Percentiles rank a stretch among this genome's conserved stretches.
phyloP scores from a whole-genome alignment of 2,329 filamentous ascomycete species.

The Fusarium begoniae region DNA sequence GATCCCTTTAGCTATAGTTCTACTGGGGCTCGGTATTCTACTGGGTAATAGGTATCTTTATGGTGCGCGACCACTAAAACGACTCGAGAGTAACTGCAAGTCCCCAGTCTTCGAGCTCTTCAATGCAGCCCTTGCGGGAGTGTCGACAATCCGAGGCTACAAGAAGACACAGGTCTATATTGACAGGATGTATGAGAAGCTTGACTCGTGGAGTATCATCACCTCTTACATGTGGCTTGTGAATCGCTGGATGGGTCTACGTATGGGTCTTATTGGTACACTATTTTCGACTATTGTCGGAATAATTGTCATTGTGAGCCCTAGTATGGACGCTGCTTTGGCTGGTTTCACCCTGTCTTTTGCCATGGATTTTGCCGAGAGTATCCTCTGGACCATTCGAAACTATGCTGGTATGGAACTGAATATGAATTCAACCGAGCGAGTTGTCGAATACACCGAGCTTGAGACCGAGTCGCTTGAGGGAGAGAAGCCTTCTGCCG shows the following conservation, averaged over 20 bases:
- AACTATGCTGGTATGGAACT: slow-evolving; percentile 77
- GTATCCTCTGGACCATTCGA: slow-evolving; percentile 72
- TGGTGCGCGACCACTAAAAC: slow-evolving; percentile 79
- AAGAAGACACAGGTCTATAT: slow-evolving; percentile 74
- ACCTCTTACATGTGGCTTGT: slow-evolving; percentile 76
- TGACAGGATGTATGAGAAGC: slow-evolving; percentile 72
- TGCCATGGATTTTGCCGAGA: slow-evolving; percentile 72
- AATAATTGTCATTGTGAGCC: slow-evolving; percentile 68
- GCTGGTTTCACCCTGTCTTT: slow-evolving; percentile 82
- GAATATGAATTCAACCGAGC: slow-evolving; percentile 81
- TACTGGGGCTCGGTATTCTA: slow-evolving; percentile 66
- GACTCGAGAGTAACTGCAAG: slow-evolving; percentile 79
- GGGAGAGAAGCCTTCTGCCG: slow-evolving; percentile 69
- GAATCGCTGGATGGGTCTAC: slow-evolving; percentile 80
- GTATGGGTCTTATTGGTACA: slow-evolving; percentile 75
- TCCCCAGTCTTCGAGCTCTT: slow-evolving; percentile 85
- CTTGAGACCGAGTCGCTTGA: slow-evolving; percentile 73
- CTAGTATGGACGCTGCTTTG: slow-evolving; percentile 71
- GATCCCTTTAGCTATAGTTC: slow-evolving; percentile 66
- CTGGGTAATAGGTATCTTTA: slow-evolving; percentile 71
- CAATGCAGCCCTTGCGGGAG: slow-evolving; percentile 74
- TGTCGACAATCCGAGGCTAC: slow-evolving; percentile 80
- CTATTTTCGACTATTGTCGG: slow-evolving; percentile 74
- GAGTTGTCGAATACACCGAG: slow-evolving; percentile 78
- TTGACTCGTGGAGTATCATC: slow-evolving; percentile 74